These are phyloP conservation scores for Hura crepitans DNA, from an alignment of 441 rosid genomes.

Conservation along the genomic window DNA sequence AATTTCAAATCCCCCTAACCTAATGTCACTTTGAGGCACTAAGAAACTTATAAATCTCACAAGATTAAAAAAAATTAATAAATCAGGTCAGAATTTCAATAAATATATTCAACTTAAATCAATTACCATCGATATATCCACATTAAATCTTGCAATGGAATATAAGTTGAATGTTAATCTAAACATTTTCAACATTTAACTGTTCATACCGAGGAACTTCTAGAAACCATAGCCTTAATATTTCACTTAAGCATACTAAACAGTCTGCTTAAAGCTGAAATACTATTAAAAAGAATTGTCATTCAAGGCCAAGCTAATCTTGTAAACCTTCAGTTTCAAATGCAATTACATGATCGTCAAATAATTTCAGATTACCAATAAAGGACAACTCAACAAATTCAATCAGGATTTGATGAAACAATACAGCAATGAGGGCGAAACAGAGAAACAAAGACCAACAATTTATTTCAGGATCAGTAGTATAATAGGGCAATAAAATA, in stretches of 20 bases:
- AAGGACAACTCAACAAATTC: background rate
- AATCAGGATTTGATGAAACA: background rate
- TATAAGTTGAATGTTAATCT: constrained; percentile 4
- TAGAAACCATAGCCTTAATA: background rate
- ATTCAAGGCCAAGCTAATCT: background rate
- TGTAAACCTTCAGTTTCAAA: background rate
- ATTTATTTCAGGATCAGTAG: background rate
- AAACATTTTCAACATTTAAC: background rate
- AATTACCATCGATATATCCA: background rate
- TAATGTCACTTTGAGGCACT: background rate
- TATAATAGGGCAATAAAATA: background rate
- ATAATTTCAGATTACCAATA: background rate
- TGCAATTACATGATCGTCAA: background rate
- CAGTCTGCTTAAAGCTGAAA: background rate
- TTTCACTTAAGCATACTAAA: constrained; percentile 1
- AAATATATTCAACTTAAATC: background rate
- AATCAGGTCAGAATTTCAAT: background rate
- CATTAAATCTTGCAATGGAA: background rate
- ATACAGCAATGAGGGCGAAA: background rate
- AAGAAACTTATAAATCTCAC: background rate
- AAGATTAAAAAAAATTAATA: too few species aligned
- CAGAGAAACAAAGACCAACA: background rate
- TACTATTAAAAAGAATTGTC: background rate
- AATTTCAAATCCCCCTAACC: background rate
- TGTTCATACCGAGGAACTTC: background rate